phyloP scores from a whole-genome alignment of 1,139 yeast species.

The Sugiyamaella neomexicana region DNA sequence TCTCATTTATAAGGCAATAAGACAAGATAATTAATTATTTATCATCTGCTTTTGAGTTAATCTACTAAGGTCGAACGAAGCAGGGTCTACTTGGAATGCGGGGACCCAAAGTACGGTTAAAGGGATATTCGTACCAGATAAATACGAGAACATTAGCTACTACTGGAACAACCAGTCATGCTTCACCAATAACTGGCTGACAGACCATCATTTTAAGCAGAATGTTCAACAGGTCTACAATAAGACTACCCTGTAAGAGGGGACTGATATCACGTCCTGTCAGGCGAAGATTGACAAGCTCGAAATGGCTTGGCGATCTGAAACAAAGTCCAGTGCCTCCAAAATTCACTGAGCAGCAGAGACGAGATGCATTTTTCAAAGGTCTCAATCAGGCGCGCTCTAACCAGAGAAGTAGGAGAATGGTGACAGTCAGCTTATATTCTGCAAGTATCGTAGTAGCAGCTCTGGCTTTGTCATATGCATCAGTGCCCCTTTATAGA shows the following conservation, averaged over 20 bases:
- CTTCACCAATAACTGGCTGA: no score
- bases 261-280: not conserved
- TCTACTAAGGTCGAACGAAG: no score
- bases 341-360: conserved; percentile 23
- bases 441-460: conserved; percentile 68
- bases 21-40: no score
- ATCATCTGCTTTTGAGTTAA: no score
- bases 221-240: not conserved
- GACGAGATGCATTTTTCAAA: conserved; percentile 29
- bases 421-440: conserved; percentile 64
- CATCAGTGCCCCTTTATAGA: conserved; percentile 90
- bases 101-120: not conserved
- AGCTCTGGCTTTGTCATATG: conserved; percentile 79
- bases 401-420: conserved; percentile 38
- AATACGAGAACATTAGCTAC: not conserved
- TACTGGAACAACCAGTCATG: no score
- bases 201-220: not conserved
- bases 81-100: not conserved
- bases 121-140: not conserved
- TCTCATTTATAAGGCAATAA: no score
- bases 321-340: not conserved
- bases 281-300: not conserved
- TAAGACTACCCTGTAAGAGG: not conserved
- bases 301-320: not conserved
- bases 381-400: conserved; percentile 39